phyloP scores from a whole-genome alignment of 805 yeast genomes.

The Candida germanica region DNA sequence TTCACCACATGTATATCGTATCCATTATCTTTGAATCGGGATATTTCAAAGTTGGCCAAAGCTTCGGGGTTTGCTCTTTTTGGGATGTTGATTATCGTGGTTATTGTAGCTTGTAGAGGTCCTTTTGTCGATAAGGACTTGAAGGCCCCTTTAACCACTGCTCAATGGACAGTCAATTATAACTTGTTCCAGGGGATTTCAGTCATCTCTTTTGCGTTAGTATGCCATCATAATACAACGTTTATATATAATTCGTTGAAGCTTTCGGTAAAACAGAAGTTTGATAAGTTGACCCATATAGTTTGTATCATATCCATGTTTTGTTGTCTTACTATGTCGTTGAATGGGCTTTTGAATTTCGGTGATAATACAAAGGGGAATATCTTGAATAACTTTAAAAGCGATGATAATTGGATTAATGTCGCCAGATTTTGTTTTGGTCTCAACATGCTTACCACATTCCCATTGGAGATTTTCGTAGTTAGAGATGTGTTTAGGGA shows the following conservation, averaged over 20 bases:
- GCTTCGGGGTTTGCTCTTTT: constrained; percentile 83
- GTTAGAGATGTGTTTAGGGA: constrained; percentile 84
- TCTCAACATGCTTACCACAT: constrained; percentile 86
- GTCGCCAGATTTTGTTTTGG: constrained; percentile 91
- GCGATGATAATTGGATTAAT: constrained; percentile 70
- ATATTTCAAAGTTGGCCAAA: constrained; percentile 80
- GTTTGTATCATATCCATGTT: constrained; percentile 79
- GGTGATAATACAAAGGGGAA: constrained; percentile 82
- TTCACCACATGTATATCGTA: constrained; percentile 73
- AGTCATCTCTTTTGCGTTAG: constrained; percentile 93
- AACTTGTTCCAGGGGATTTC: constrained; percentile 85
- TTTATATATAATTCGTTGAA: constrained; percentile 83
- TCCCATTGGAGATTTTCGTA: constrained; percentile 88
- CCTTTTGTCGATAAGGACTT: constrained; percentile 51
- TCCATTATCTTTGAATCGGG: constrained; percentile 77
- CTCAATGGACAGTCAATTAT: constrained; percentile 52
- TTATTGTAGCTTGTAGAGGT: constrained; percentile 70
- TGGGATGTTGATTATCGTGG: constrained; percentile 78
- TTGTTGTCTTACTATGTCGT: constrained; percentile 74
- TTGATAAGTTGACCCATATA: constrained; percentile 74
- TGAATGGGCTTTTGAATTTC: constrained; percentile 74
- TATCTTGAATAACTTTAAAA: constrained; percentile 80
- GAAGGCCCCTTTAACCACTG: constrained; percentile 46
- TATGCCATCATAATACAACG: constrained; percentile 92
- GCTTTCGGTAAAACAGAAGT: constrained; percentile 72